Base-by-base conservation (phyloP, 2,329 filamentous ascomycete species). In the Boeremia lycopersici region DNA sequence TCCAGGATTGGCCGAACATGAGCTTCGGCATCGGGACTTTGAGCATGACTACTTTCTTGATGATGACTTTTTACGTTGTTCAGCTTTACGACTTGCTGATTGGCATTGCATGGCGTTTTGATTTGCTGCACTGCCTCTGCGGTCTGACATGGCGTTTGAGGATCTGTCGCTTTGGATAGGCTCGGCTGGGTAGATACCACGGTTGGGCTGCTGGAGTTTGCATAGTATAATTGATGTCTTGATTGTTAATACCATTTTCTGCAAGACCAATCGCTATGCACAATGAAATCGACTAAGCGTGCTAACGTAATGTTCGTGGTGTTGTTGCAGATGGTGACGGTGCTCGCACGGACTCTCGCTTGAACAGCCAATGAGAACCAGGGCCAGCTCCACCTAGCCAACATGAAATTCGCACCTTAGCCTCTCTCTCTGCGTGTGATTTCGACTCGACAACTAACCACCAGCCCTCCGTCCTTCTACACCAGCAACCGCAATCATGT, bases 401-500 rank as follows among this genome's bases (percentile, higher is more conserved):
- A 19, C 31, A 36, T 42, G 51, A 65, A 59, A 39, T 52, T 62
- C 58, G 42, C 50, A 53, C 43, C 34, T 30, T 30, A 34, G 30
- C 38, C 29, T 47, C 38, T 40, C 29, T 47, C 38, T 40, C 28
- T 30, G 39, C 30, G 42, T 15, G 26, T n/a, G 42, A 31, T 19
- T 48, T 40, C 40, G 31, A 35, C 40, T 30, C 41, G 48, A 51
- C 48, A 43, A 68, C 67, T 62, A 64, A 68, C 66, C 54, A 53
- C 55, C 62, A 60, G 65, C 60, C 63, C 60, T 63, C 55, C 56
- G 59, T 60, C 57, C 64, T 58, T 57, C 54, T 44, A 60, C 55
- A 60, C 60, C 61, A 61, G 62, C 62, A 65, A 64, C 60, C 63
- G 69, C 70, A 69, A 75, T 60, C 75, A 96, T 96, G 92, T 96